Conservation (phyloP, 805 yeast genomes). For the Candida incommunis region DNA sequence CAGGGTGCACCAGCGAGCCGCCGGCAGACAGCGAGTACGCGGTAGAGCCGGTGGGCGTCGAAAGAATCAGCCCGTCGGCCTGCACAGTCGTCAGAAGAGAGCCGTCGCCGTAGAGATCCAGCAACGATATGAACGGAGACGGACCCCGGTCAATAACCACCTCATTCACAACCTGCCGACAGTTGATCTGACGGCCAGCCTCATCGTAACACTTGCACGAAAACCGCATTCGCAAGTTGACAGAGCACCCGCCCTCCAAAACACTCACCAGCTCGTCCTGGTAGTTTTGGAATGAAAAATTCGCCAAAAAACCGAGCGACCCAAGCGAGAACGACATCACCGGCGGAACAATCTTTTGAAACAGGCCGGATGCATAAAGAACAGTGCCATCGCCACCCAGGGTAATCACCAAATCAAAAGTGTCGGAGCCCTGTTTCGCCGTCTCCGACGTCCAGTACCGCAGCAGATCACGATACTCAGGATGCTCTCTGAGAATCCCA, state of each 20-base stretch:
- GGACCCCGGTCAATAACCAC: constrained; percentile 90
- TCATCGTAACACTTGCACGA: constrained; percentile 37
- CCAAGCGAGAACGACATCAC: constrained; percentile 82
- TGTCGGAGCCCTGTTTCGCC: constrained; percentile 28
- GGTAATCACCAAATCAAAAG: constrained; percentile 68
- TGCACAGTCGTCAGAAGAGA: constrained; percentile 76
- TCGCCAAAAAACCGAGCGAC: constrained; percentile 83
- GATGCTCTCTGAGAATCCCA: constrained; percentile 34
- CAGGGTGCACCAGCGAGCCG: constrained; percentile 89
- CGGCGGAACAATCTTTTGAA: constrained; percentile 82
- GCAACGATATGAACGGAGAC: constrained; percentile 77
- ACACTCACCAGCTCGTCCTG: constrained; percentile 41
- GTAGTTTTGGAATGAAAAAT: constrained; percentile 66
- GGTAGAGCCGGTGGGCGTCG: constrained; percentile 94
- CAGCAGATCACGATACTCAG: constrained; percentile 29
- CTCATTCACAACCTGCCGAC: constrained; percentile 61
- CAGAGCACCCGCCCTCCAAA: constrained; percentile 55
- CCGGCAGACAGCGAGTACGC: constrained; percentile 94
- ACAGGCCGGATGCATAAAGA: constrained; percentile 70
- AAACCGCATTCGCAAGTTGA: constrained; percentile 75
- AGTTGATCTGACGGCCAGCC: constrained; percentile 17
- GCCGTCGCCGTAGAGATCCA: constrained; percentile 82
- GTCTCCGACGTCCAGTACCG: constrained; percentile 59
- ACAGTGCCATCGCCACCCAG: constrained; percentile 98
- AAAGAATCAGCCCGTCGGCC: constrained; percentile 85